Conservation (phyloP, 768 basidiomycete genomes). For the Sarcodon aspratus region DNA sequence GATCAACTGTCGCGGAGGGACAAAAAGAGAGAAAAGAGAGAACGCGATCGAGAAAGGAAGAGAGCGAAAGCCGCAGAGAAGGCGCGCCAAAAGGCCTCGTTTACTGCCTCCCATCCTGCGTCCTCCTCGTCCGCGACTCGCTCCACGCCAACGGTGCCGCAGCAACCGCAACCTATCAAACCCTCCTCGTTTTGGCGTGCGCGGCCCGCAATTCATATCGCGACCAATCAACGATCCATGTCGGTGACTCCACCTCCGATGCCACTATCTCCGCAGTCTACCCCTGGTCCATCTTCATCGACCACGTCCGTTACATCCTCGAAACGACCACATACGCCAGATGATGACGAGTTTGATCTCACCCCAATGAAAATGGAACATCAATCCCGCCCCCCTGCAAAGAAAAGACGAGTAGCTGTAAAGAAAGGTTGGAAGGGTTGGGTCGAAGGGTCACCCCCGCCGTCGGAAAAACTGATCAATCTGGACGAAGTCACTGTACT, state of each 20-base stretch:
- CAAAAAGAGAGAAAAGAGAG: slow-evolving; percentile 41
- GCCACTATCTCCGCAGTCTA: slow-evolving; percentile 56
- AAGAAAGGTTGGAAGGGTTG: slow-evolving; percentile 88
- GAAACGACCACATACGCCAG: slow-evolving; percentile 68
- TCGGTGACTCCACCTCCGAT: slow-evolving; percentile 70
- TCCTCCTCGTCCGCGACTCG: slow-evolving; percentile 14
- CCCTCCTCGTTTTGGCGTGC: slow-evolving; percentile 54
- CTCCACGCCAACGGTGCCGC: slow-evolving; percentile 8
- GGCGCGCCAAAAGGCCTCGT: slow-evolving; percentile 21
- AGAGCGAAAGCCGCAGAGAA: slow-evolving; percentile 21
- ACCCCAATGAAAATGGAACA: background rate
- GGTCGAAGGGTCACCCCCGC: slow-evolving; percentile 78
- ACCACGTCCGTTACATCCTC: slow-evolving; percentile 69
- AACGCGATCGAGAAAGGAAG: slow-evolving; percentile 41
- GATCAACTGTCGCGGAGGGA: slow-evolving; percentile 45
- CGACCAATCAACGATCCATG: slow-evolving; percentile 54
- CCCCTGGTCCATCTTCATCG: slow-evolving; percentile 70
- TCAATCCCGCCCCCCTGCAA: slow-evolving; percentile 11
- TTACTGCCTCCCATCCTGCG: slow-evolving; percentile 8
- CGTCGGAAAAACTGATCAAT: slow-evolving; percentile 74
- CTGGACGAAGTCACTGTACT: slow-evolving; percentile 62
- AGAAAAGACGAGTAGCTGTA: slow-evolving; percentile 48
- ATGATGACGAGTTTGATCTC: slow-evolving; percentile 36
- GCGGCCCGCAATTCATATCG: slow-evolving; percentile 65
- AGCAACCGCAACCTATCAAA: slow-evolving; percentile 8